Percentiles rank a stretch among this genome's conserved stretches.
phyloP scores from a whole-genome alignment of 2,329 filamentous ascomycete genomes.

The Leptographium radiaticola region DNA sequence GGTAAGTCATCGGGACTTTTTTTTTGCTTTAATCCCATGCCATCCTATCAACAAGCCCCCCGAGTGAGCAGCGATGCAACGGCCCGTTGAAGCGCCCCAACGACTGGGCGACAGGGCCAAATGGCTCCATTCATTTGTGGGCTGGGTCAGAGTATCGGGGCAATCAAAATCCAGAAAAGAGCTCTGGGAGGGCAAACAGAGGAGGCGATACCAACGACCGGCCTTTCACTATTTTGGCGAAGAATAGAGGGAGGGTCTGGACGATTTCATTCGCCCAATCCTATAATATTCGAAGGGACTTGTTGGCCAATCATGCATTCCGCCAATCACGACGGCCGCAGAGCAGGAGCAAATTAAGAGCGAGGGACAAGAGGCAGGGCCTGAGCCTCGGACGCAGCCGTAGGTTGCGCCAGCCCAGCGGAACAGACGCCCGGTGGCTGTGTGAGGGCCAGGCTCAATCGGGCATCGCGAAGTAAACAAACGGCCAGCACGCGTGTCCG shows the following conservation, averaged over 20 bases:
- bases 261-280: constrained; percentile 15
- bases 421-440: neutral
- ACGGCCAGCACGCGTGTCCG: neutral
- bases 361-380: neutral
- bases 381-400: neutral
- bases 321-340: constrained; percentile 16
- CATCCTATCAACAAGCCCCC: neutral
- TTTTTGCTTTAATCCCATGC: neutral
- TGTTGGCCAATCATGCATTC: constrained; percentile 6
- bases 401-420: constrained; percentile 1
- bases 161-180: neutral
- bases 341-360: constrained; percentile 8
- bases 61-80: neutral
- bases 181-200: neutral
- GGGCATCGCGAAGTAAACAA: constrained; percentile 12
- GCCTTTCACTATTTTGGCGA: neutral
- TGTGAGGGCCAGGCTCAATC: constrained; percentile 3
- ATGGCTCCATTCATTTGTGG: constrained; percentile 1
- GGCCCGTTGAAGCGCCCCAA: neutral
- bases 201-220: neutral
- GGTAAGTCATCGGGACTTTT: neutral
- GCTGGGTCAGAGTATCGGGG: neutral
- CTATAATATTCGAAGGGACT: neutral
- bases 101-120: neutral
- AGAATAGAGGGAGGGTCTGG: neutral